Evolutionary conservation across 1,284 basidiomycete species (phyloP).

Genomic region (Cutaneotrichosporon spelunceum): DNA sequence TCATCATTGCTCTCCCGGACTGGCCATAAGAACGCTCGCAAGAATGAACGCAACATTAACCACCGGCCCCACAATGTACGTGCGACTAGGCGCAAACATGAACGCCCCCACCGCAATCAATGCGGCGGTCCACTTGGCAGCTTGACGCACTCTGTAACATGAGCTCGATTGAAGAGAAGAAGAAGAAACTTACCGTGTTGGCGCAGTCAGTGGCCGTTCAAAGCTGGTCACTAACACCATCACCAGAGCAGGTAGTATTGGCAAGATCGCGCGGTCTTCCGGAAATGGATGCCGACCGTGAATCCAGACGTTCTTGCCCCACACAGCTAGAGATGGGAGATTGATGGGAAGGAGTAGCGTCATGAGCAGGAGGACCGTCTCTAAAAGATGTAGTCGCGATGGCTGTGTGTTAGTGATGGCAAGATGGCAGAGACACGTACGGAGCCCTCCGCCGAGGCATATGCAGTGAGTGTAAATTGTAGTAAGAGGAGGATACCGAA

Average conservation of each 20-base stretch:
- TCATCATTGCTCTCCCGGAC: neutral
- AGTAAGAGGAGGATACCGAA: conserved; percentile 76
- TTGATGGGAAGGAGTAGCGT: conserved; percentile 74
- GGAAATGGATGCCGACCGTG: conserved; percentile 27
- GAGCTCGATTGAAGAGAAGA: neutral
- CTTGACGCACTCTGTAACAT: conserved; percentile 23
- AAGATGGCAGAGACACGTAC: neutral
- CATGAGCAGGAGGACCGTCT: conserved; percentile 59
- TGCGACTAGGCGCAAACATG: conserved; percentile 58
- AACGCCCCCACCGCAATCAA: conserved; percentile 59
- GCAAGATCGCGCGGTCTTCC: conserved; percentile 29
- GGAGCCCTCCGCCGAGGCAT: neutral
- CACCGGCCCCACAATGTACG: conserved; percentile 25
- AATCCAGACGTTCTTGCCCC: conserved; percentile 67
- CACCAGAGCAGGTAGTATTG: conserved; percentile 24
- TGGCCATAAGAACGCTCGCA: neutral
- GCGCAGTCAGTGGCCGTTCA: conserved; percentile 48
- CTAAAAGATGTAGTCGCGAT: conserved; percentile 46
- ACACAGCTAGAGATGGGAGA: conserved; percentile 77
- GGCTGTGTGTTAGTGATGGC: neutral
- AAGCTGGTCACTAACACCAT: conserved; percentile 55
- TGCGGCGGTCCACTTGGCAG: conserved; percentile 57
- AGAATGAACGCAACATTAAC: conserved; percentile 12
- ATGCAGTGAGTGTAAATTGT: conserved; percentile 54
- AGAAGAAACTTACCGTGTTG: conserved; percentile 48